Conservation (phyloP, 1,284 basidiomycete species). For the Cryptococcus sp. region DNA sequence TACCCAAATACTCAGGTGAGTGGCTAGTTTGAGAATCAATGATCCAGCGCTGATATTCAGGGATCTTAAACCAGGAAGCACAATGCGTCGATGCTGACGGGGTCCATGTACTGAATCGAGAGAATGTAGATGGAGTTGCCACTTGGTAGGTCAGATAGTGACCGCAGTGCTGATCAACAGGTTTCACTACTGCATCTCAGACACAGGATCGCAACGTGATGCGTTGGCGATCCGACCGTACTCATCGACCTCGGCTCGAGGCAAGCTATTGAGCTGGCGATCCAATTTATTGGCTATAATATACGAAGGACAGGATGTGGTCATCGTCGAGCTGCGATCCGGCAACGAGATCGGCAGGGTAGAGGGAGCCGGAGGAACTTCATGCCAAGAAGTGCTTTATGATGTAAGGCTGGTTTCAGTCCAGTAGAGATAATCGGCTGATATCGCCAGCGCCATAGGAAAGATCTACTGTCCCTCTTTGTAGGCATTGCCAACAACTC, state of each 20-base stretch:
- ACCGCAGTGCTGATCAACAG: neutral
- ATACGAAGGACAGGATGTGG: neutral
- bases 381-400: conserved; percentile 5
- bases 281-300: neutral
- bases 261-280: conserved; percentile 2
- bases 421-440: neutral
- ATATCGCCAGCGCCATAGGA: neutral
- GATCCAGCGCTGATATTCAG: conserved; percentile 26
- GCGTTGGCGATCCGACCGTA: neutral
- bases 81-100: conserved; percentile 48
- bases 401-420: neutral
- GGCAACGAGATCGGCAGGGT: conserved; percentile 1
- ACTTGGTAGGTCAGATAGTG: conserved; percentile 4
- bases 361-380: conserved; percentile 1
- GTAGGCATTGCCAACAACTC: neutral
- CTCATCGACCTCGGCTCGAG: conserved; percentile 7
- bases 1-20: conserved; percentile 25
- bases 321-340: neutral
- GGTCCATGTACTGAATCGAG: conserved; percentile 51
- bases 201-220: neutral
- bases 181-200: neutral
- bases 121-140: conserved; percentile 24
- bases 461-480: neutral
- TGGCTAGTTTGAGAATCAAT: conserved; percentile 37
- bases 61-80: conserved; percentile 52